Conservation (phyloP, 2,329 filamentous ascomycete genomes). For the Colletotrichum ledebouriae region DNA sequence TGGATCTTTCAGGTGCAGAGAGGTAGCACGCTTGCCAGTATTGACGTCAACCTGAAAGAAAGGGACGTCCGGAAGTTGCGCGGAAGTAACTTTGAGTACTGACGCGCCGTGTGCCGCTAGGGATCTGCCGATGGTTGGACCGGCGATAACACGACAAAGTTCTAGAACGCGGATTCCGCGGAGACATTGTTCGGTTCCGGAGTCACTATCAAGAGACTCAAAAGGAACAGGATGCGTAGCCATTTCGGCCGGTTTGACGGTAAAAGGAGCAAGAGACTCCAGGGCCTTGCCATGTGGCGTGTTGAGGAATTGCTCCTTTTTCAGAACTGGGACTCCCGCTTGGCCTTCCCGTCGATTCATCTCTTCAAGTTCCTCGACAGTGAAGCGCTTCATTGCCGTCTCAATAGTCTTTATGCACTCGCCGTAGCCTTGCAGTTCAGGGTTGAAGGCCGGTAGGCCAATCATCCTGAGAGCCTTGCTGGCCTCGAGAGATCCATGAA, state of each 20-base stretch:
- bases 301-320: conserved; percentile 65
- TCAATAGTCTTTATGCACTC: conserved; percentile 69
- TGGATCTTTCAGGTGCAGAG: conserved; percentile 67
- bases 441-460: conserved; percentile 69
- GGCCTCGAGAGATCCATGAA: conserved; percentile 76
- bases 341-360: conserved; percentile 64
- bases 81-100: conserved; percentile 74
- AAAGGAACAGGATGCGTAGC: conserved; percentile 59
- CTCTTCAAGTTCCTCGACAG: conserved; percentile 63
- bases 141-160: conserved; percentile 76
- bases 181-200: conserved; percentile 54
- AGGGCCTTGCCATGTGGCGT: conserved; percentile 61
- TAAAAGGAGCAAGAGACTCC: conserved; percentile 53
- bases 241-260: conserved; percentile 59
- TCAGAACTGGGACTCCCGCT: conserved; percentile 68
- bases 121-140: conserved; percentile 74
- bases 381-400: conserved; percentile 63
- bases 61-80: conserved; percentile 71
- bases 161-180: conserved; percentile 75
- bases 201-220: not conserved
- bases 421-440: conserved; percentile 67
- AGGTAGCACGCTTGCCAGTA: conserved; percentile 72
- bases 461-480: conserved; percentile 74
- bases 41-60: conserved; percentile 77
- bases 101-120: conserved; percentile 78